Base-by-base conservation (phyloP, 1,139 yeast species). In the Suhomyces bolitotheri region DNA sequence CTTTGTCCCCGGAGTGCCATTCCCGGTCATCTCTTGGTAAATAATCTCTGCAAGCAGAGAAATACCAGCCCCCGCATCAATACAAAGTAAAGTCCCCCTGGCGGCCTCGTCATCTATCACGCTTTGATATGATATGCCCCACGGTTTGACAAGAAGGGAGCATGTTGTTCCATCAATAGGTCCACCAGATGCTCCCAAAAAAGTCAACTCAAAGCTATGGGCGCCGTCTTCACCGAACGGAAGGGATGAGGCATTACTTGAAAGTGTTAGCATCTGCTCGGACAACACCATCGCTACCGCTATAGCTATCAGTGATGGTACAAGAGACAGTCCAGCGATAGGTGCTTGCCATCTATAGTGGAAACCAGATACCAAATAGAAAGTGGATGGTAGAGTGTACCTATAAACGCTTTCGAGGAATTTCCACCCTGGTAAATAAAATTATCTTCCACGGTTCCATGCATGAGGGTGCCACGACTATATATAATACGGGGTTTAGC, bases 61-160 rank as follows among this genome's bases (percentile, higher is more conserved):
- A 27, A 84, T 50, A 1, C 95, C 89, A 5, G 83, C 68, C 0
- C 97, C 97, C 2, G 88, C 95, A 56, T 89, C 97, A 7, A 89
- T 58, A 33, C 84, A 77, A 9, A 84, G 41, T 5, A 83, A 49
- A 8, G 23, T 15, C 10, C 29, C 33, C 15, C 12, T 15, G 2
- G 16, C 13, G 20, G 22, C 15, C 9, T 13, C 13, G 22, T 31
- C 26, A 32, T 45, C 44, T 2, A 72, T 29, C 3, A 76, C 59
- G 2, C 65, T 58, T 2, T 46, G 32, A 46, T 69, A 80, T 0
- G 72, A 46, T 1, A 71, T 43, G 4, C 53, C 41, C 1, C 69
- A 51, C 0, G 90, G 82, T 48, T 85, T 83, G 20, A 88, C 50
- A 33, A 88, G 60, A 36, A 80, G 73, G 4, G 87, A 71, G 44